These are phyloP conservation scores for Aspergillus latus DNA, from an alignment of 2,329 filamentous ascomycete species.

Conservation along the genomic window DNA sequence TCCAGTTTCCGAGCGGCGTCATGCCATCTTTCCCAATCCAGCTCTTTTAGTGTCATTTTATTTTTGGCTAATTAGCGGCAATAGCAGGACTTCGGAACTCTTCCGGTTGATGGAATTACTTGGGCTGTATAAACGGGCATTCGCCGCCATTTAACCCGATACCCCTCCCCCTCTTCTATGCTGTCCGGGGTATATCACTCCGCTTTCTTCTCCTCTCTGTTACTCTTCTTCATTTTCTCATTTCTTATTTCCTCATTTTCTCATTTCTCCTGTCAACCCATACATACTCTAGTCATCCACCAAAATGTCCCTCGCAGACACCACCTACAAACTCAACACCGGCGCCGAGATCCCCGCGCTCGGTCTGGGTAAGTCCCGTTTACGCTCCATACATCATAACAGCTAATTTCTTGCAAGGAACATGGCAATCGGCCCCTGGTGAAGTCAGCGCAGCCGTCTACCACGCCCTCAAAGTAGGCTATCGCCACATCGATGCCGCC, in stretches of 20 bases:
- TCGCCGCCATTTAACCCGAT: constrained; percentile 9
- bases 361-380: constrained; percentile 55
- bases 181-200: constrained; percentile 2
- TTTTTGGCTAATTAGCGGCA: background rate
- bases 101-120: constrained; percentile 11
- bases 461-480: constrained; percentile 52
- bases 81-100: background rate
- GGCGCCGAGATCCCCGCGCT: constrained; percentile 63
- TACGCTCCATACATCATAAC: background rate
- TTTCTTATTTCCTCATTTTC: constrained; percentile 1
- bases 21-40: background rate
- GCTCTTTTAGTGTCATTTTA: background rate
- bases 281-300: background rate
- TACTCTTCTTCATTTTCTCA: background rate
- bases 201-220: background rate
- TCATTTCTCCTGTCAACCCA: background rate
- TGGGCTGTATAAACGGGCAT: background rate
- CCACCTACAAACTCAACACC: constrained; percentile 63
- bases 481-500: constrained; percentile 44
- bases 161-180: constrained; percentile 1
- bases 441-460: constrained; percentile 60
- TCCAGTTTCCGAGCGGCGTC: constrained; percentile 26
- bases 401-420: constrained; percentile 46
- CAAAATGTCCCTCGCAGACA: constrained; percentile 39
- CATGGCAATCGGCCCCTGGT: constrained; percentile 63